Base-by-base conservation (phyloP, 164 flowering plant species). In the Dillenia turbinata region DNA sequence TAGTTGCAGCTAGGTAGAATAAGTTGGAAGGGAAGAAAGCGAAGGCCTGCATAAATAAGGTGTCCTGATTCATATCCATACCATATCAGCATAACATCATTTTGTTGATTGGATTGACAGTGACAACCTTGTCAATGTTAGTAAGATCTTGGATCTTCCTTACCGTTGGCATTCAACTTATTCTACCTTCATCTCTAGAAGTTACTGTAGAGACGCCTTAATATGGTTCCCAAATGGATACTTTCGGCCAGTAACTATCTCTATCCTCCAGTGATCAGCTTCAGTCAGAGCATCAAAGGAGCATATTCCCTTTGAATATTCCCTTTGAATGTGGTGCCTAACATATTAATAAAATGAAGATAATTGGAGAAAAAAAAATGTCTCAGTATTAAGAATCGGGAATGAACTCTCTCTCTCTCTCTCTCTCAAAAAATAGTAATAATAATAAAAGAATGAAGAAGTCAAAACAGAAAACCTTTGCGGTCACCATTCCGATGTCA, bases 401-500 rank as follows among this genome's bases (percentile, higher is more conserved):
- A n/a, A 47, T 8, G 14, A 57, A 13, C 33, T 17, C 44, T 44
- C 46, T 22, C 10, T 26, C 33, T 26, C 33, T 26, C 33, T 61
- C 43, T 45, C 45, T 6, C 40, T 33, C 40, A 56, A 52, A 22
- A 3, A 54, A n/a, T n/a, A n/a, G n/a, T n/a, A n/a, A n/a, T n/a
- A 14, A 47, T 14, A 45, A 14, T 53, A 57, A 46, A 50, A 9
- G 44, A 43, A 17, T 4, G 0, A 5, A 33, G 6, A 33, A 22
- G 49, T 11, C 22, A 24, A 52, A 60, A 49, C 26, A 44, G 6
- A 10, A 44, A 56, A 94, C 99, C 97, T 92, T 95, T 51, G 99
- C 97, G 51, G 97, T 95, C 78, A 95, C 97, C 92, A 88, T 84
- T 54, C 97, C 99, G 65, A 95, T 88, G 66, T 97, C 99, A 47